These are phyloP conservation scores for Pseudogymnoascus sp. DNA, from an alignment of 2,329 filamentous ascomycete species.

Conservation along the genomic window DNA sequence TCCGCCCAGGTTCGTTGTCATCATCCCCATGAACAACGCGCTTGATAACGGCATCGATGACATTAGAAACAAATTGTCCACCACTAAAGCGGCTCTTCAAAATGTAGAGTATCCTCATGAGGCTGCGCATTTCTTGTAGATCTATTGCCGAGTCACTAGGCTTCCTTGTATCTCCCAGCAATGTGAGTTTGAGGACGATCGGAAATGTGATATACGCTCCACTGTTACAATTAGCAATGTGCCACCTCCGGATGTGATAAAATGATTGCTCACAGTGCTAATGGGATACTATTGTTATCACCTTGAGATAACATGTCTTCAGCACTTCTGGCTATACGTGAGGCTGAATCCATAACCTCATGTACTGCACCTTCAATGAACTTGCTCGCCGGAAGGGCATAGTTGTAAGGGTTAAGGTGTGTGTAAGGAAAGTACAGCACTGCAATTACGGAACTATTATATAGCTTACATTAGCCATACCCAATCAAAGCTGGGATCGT, in stretches of 20 bases:
- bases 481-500: background rate
- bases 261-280: constrained; percentile 7
- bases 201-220: constrained; percentile 7
- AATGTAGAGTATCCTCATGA: constrained; percentile 5
- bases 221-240: background rate
- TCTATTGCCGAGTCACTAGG: constrained; percentile 5
- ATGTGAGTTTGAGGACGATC: background rate
- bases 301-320: background rate
- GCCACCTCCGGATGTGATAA: background rate
- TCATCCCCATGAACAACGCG: background rate
- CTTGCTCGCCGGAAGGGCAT: background rate
- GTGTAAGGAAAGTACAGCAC: constrained; percentile 6
- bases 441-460: background rate
- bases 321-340: constrained; percentile 7
- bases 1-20: background rate
- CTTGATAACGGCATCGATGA: constrained; percentile 7
- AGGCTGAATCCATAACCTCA: background rate
- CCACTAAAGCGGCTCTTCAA: constrained; percentile 9
- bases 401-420: background rate
- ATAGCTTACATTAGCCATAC: background rate
- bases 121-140: constrained; percentile 4
- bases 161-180: background rate
- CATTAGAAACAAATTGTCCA: constrained; percentile 7
- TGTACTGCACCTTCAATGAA: constrained; percentile 4
- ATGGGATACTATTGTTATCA: constrained; percentile 6